These are phyloP conservation scores for Nicotiana tabacum DNA, from an alignment of 257 asterid genomes.

Conservation along the genomic window DNA sequence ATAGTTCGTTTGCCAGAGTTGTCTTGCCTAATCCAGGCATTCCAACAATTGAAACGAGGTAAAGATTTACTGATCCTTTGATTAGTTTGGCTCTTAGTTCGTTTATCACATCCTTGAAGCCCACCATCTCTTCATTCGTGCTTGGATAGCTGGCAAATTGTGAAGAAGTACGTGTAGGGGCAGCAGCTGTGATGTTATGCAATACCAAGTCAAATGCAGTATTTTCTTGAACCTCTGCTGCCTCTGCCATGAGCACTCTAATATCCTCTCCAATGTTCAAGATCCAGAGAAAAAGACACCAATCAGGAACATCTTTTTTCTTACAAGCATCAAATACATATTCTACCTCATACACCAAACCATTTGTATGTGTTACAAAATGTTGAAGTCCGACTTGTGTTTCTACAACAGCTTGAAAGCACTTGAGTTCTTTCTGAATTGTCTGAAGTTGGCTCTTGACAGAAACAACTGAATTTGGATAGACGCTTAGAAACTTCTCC, in stretches of 20 bases:
- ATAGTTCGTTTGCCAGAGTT: constrained; percentile 24
- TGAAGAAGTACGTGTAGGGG: background rate
- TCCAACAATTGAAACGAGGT: constrained; percentile 39
- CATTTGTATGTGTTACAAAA: background rate
- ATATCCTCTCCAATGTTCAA: background rate
- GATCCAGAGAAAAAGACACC: background rate
- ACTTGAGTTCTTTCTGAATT: background rate
- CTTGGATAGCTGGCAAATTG: background rate
- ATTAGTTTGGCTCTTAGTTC: constrained; percentile 21
- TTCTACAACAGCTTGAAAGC: background rate
- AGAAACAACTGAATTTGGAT: background rate
- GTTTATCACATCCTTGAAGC: constrained; percentile 40
- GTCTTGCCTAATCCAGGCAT: constrained; percentile 28
- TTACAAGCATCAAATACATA: background rate
- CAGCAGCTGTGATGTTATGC: background rate
- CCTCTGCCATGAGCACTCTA: background rate
- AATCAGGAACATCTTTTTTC: background rate
- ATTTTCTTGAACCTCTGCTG: background rate
- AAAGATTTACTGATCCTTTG: constrained; percentile 21
- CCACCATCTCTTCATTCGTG: constrained; percentile 28
- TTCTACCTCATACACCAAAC: background rate
- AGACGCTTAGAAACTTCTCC: constrained; percentile 14
- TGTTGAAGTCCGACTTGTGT: background rate
- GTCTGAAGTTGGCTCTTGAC: background rate
- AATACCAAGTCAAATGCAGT: background rate